phyloP scores from a whole-genome alignment of 495 filamentous ascomycete genomes.

The Terfezia boudieri region DNA sequence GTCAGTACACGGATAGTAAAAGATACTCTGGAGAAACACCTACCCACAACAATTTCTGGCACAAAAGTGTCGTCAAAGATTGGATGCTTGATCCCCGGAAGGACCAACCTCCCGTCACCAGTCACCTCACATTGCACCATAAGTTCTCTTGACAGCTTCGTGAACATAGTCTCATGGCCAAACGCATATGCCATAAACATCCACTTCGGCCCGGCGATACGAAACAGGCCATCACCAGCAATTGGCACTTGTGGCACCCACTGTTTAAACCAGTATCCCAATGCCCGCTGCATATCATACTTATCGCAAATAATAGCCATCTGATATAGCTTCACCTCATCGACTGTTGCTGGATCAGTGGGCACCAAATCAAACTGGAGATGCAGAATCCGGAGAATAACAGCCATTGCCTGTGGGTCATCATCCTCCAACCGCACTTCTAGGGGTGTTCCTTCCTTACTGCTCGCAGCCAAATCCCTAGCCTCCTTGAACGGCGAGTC shows the following conservation, averaged over 20 bases:
- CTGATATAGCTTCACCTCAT: neutral
- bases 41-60: too few species aligned
- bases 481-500: neutral
- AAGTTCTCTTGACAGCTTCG: neutral
- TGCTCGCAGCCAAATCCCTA: neutral
- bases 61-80: too few species aligned
- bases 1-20: too few species aligned
- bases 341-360: neutral
- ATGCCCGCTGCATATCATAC: neutral
- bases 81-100: too few species aligned
- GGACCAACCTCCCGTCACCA: too few species aligned
- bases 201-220: neutral
- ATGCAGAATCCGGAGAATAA: neutral
- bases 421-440: neutral
- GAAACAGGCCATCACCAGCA: neutral
- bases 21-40: too few species aligned
- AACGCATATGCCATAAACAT: neutral
- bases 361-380: neutral
- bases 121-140: neutral
- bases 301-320: neutral
- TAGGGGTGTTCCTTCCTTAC: neutral
- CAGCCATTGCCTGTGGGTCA: neutral
- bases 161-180: neutral
- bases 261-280: neutral
- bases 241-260: neutral